phyloP scores from a whole-genome alignment of 805 yeast genomes.

The Wickerhamiella siamensis region DNA sequence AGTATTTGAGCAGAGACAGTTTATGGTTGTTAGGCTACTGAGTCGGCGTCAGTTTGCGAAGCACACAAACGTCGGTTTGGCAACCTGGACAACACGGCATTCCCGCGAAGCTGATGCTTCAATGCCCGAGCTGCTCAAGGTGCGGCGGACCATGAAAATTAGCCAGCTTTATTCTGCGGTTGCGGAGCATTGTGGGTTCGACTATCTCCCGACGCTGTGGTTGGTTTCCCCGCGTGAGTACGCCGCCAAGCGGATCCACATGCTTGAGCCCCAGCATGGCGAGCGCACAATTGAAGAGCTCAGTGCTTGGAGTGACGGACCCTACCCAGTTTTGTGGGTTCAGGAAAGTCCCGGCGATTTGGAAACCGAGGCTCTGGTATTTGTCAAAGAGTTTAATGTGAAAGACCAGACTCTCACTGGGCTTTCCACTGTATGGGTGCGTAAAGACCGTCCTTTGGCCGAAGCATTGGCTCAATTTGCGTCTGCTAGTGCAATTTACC shows the following conservation, averaged over 20 bases:
- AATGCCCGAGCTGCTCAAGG: not conserved
- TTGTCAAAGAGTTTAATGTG: conserved; percentile 33
- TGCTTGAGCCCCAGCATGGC: conserved; percentile 4
- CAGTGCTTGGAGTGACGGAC: conserved; percentile 7
- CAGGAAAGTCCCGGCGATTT: conserved; percentile 10
- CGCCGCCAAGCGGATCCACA: conserved; percentile 7
- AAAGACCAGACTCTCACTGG: conserved; percentile 21
- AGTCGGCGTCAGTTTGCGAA: conserved; percentile 3
- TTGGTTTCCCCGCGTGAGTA: conserved; percentile 10
- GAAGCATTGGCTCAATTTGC: not conserved
- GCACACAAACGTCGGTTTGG: conserved; percentile 10
- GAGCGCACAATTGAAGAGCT: conserved; percentile 6
- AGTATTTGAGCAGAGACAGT: conserved; percentile 47
- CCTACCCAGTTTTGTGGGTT: conserved; percentile 11
- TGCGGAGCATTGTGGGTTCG: not conserved
- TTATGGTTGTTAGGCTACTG: conserved; percentile 9
- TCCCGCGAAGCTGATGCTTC: not conserved
- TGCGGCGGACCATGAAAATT: not conserved
- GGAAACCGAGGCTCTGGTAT: conserved; percentile 8
- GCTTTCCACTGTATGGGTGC: not conserved
- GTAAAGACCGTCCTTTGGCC: not conserved
- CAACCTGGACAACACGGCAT: not conserved
- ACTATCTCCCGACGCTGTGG: conserved; percentile 10
- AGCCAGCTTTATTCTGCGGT: not conserved
- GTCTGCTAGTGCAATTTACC: not conserved